These are phyloP conservation scores for Aspergillus cristatus DNA, from an alignment of 495 filamentous ascomycete species.

Conservation along the genomic window DNA sequence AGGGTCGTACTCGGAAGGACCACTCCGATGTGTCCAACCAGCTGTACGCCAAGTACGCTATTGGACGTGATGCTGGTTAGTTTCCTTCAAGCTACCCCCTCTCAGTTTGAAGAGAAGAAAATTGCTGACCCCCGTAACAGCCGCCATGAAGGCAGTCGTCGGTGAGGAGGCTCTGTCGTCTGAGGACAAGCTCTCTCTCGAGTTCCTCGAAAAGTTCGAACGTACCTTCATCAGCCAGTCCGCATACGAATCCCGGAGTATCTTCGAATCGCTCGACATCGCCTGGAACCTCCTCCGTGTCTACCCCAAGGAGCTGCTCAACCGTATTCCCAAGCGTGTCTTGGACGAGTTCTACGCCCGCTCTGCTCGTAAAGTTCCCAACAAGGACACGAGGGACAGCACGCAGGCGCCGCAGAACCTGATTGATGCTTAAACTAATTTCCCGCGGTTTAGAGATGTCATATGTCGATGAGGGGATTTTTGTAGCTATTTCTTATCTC, in stretches of 20 bases:
- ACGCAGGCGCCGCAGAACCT: conserved; percentile 47
- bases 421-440: conserved; percentile 47
- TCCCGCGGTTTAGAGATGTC: no score
- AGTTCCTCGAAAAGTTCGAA: conserved; percentile 99
- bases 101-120: not conserved
- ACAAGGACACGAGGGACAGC: conserved; percentile 67
- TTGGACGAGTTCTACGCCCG: conserved; percentile 89
- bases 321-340: conserved; percentile 90
- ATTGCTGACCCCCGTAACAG: conserved; percentile 27
- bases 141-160: conserved; percentile 98
- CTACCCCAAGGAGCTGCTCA: conserved; percentile 94
- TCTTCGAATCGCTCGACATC: conserved; percentile 86
- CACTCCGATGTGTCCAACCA: conserved; percentile 99
- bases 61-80: conserved; percentile 80
- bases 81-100: conserved; percentile 1
- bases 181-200: conserved; percentile 94
- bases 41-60: conserved; percentile 99
- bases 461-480: no score
- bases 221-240: conserved; percentile 84
- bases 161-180: conserved; percentile 92
- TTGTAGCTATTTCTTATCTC: no score
- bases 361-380: conserved; percentile 43
- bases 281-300: conserved; percentile 94
- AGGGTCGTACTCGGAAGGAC: conserved; percentile 89
- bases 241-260: conserved; percentile 80